Evolutionary conservation across 805 yeast genomes (phyloP).

Genomic region (Saccharomyces paradoxus): DNA sequence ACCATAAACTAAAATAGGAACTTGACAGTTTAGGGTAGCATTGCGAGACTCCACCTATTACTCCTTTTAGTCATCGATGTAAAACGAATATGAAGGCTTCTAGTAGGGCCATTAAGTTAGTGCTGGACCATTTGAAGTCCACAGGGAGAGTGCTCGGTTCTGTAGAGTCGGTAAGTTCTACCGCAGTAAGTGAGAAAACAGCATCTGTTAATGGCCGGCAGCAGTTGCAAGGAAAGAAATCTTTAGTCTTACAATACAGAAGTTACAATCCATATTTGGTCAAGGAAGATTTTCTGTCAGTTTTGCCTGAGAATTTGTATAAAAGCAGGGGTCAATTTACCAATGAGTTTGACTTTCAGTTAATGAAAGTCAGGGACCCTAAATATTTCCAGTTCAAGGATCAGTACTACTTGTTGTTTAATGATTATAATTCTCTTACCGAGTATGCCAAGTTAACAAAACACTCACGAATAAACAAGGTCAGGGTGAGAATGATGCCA

Average conservation of each 20-base stretch:
- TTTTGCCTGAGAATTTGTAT: constrained; percentile 10
- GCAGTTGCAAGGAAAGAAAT: neutral
- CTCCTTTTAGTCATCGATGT: neutral
- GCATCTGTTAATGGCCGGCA: neutral
- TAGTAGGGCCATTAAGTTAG: constrained; percentile 7
- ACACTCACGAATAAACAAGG: constrained; percentile 14
- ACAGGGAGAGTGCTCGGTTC: constrained; percentile 13
- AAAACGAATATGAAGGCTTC: constrained; percentile 3
- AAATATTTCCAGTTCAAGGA: constrained; percentile 25
- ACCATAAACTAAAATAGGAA: neutral
- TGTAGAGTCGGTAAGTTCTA: neutral
- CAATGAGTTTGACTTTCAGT: constrained; percentile 5
- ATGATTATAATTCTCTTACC: constrained; percentile 10
- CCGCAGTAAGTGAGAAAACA: neutral
- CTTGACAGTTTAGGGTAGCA: neutral
- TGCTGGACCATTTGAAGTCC: constrained; percentile 11
- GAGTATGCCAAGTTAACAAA: constrained; percentile 10
- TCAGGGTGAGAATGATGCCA: constrained; percentile 13
- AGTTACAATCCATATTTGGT: constrained; percentile 21
- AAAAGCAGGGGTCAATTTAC: neutral
- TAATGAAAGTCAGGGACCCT: constrained; percentile 23
- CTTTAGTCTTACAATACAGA: constrained; percentile 6
- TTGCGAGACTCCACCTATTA: neutral
- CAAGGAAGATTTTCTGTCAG: constrained; percentile 13
- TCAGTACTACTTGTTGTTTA: constrained; percentile 19